phyloP scores from a whole-genome alignment of 2,329 filamentous ascomycete species.

The Pezicula carpinea region DNA sequence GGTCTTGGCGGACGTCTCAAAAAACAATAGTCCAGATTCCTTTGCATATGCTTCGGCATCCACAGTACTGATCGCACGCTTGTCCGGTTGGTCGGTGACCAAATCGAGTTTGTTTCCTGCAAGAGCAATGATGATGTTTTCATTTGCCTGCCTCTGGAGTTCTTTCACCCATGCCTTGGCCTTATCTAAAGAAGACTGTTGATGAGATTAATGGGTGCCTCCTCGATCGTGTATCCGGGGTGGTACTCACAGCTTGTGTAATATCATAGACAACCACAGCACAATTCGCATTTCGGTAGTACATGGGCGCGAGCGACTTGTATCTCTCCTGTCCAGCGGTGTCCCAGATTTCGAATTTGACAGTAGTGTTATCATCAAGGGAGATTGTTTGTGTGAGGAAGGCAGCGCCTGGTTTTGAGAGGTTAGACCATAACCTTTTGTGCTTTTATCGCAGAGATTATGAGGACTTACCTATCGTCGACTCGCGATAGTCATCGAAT shows the following conservation, averaged over 20 bases:
- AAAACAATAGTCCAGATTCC: constrained; percentile 92
- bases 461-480: constrained; percentile 20
- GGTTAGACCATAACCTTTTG: constrained; percentile 56
- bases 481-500: constrained; percentile 69
- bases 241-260: constrained; percentile 77
- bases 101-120: constrained; percentile 98
- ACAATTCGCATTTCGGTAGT: constrained; percentile 99
- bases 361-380: constrained; percentile 94
- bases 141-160: constrained; percentile 95
- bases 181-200: constrained; percentile 91
- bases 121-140: constrained; percentile 98
- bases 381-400: constrained; percentile 99
- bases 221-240: constrained; percentile 4
- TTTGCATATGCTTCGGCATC: constrained; percentile 94
- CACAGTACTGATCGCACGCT: constrained; percentile 82
- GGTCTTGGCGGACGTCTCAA: constrained; percentile 97
- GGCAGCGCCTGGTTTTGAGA: constrained; percentile 74
- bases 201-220: constrained; percentile 4
- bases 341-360: constrained; percentile 99
- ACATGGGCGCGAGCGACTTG: constrained; percentile 98
- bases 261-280: constrained; percentile 99
- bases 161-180: constrained; percentile 99
- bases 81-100: constrained; percentile 89
- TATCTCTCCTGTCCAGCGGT: constrained; percentile 98
- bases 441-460: neutral